phyloP scores from a whole-genome alignment of 441 rosid species.

The Pelargonium australe region DNA sequence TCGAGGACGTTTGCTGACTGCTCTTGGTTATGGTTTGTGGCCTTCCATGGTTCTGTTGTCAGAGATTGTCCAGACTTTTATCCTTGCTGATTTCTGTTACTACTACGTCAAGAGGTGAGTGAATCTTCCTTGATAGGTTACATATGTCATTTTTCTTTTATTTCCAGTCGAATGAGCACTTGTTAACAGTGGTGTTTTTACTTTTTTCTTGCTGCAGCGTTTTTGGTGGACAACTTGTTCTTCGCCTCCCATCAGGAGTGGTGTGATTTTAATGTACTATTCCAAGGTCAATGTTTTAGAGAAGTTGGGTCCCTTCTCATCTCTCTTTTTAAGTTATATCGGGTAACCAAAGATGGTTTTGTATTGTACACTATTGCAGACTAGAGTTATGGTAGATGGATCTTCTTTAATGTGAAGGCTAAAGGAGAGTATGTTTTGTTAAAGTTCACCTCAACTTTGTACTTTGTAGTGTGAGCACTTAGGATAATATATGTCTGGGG shows the following conservation, averaged over 20 bases:
- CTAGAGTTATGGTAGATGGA: neutral
- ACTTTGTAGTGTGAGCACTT: too few relatives aligned
- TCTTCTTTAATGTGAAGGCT: too few relatives aligned
- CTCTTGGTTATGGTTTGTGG: conserved; percentile 64
- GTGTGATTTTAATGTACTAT: conserved; percentile 34
- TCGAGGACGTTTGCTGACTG: conserved; percentile 43
- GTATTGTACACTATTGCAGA: neutral
- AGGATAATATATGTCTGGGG: too few relatives aligned
- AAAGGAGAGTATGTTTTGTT: too few relatives aligned
- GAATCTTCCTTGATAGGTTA: neutral
- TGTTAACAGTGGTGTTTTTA: neutral
- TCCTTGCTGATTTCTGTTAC: conserved; percentile 64
- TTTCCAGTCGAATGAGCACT: neutral
- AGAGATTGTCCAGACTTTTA: conserved; percentile 54
- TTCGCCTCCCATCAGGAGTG: conserved; percentile 95
- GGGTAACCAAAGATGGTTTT: neutral
- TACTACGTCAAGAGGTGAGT: conserved; percentile 54
- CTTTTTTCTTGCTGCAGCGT: conserved; percentile 44
- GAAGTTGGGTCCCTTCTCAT: too few relatives aligned
- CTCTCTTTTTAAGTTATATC: neutral
- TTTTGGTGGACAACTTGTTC: conserved; percentile 95
- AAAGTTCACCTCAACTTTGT: too few relatives aligned
- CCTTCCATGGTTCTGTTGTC: conserved; percentile 59
- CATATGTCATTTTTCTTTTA: neutral
- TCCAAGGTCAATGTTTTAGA: neutral